Evolutionary conservation across 352 stramenopile species (phyloP).

Genomic region (Plasmopara muralis): DNA sequence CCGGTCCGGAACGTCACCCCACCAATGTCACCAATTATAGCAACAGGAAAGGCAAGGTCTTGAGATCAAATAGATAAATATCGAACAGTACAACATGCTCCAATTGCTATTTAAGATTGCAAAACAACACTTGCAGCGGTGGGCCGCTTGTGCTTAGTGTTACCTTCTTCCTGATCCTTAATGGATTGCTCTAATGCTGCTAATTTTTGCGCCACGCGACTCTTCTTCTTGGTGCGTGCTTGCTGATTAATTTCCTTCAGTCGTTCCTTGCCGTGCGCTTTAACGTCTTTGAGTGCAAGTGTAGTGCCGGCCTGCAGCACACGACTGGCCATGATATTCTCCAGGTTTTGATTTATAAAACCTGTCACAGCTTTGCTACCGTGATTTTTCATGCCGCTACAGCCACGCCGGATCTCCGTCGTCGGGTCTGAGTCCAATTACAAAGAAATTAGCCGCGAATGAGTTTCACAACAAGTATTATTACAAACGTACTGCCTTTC

Average conservation of each 20-base stretch:
- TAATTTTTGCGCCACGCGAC: conserved; percentile 76
- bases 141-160: conserved; percentile 35
- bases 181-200: conserved; percentile 69
- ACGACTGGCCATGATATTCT: conserved; percentile 81
- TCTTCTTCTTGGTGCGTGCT: conserved; percentile 81
- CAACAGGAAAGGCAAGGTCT: neutral
- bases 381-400: conserved; percentile 65
- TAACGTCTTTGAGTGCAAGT: conserved; percentile 58
- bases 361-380: conserved; percentile 69
- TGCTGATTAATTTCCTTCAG: conserved; percentile 83
- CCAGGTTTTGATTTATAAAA: conserved; percentile 85
- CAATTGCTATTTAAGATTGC: conserved; percentile 11
- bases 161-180: conserved; percentile 68
- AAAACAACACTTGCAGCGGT: conserved; percentile 34
- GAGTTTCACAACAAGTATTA: neutral
- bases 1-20: conserved; percentile 4
- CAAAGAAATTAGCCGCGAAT: neutral
- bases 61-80: neutral
- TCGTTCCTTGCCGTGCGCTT: conserved; percentile 66
- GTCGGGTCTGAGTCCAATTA: conserved; percentile 48
- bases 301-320: conserved; percentile 65
- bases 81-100: no score
- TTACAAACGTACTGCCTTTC: conserved; percentile 69
- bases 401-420: conserved; percentile 68
- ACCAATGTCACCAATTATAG: conserved; percentile 9